These are phyloP conservation scores for Leccinum fibrillosum DNA, from an alignment of 768 basidiomycete species.

Conservation along the genomic window DNA sequence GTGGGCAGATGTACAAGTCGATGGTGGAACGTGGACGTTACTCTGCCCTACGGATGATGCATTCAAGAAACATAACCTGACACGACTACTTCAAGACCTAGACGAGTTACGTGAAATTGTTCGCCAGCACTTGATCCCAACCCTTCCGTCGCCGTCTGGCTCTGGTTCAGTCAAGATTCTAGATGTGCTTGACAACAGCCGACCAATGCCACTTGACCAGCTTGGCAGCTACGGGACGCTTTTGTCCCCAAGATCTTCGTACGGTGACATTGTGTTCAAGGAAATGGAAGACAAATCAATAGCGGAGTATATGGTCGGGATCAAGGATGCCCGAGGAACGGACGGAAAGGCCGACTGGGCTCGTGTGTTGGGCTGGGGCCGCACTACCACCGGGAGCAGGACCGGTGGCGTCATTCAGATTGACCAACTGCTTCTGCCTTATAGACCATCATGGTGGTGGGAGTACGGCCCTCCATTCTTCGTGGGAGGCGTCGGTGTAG, in stretches of 20 bases:
- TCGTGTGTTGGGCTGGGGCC: constrained; percentile 68
- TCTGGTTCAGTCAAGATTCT: constrained; percentile 25
- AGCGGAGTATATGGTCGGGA: constrained; percentile 56
- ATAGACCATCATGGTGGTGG: constrained; percentile 82
- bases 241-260: constrained; percentile 59
- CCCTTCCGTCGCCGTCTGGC: constrained; percentile 23
- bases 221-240: constrained; percentile 75
- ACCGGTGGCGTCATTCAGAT: constrained; percentile 89
- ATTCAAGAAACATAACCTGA: constrained; percentile 84
- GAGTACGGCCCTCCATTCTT: constrained; percentile 69
- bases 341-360: constrained; percentile 62
- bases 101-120: constrained; percentile 58
- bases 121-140: constrained; percentile 72
- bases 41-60: constrained; percentile 91
- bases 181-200: constrained; percentile 56
- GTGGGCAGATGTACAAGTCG: constrained; percentile 49
- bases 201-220: constrained; percentile 69
- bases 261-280: constrained; percentile 84
- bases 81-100: constrained; percentile 57
- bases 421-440: constrained; percentile 80
- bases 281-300: constrained; percentile 40
- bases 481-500: constrained; percentile 56
- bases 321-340: constrained; percentile 70
- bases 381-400: constrained; percentile 66
- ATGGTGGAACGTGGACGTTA: constrained; percentile 69